Evolutionary conservation across 2,329 filamentous ascomycete species (phyloP).

Genomic region (Hypoxylon sp.): DNA sequence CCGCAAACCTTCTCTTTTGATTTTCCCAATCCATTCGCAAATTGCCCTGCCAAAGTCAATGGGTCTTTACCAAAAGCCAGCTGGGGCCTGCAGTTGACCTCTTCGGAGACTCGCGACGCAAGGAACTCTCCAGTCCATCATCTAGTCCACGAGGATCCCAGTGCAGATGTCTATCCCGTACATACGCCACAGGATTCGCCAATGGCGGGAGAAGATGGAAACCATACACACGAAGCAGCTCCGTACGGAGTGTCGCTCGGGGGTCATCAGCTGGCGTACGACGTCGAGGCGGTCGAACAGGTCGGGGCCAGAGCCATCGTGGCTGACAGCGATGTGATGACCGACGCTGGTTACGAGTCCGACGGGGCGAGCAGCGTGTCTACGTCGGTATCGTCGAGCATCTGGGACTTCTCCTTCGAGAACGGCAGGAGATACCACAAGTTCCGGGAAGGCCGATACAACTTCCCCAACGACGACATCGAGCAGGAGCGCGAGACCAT

Average conservation of each 20-base stretch:
- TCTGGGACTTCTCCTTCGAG: slow-evolving; percentile 53
- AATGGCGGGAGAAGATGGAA: slow-evolving; percentile 17
- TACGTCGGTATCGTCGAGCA: slow-evolving; percentile 47
- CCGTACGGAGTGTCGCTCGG: background rate
- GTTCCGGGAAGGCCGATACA: slow-evolving; percentile 50
- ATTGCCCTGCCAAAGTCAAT: slow-evolving; percentile 7
- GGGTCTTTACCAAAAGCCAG: slow-evolving; percentile 16
- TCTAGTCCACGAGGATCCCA: slow-evolving; percentile 4
- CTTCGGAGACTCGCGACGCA: slow-evolving; percentile 9
- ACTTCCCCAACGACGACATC: slow-evolving; percentile 53
- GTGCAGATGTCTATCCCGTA: slow-evolving; percentile 24
- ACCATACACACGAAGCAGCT: background rate
- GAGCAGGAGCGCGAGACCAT: slow-evolving; percentile 54
- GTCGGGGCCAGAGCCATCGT: slow-evolving; percentile 15
- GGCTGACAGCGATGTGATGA: slow-evolving; percentile 12
- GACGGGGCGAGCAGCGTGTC: slow-evolving; percentile 34
- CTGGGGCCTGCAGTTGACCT: slow-evolving; percentile 15
- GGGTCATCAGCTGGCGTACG: slow-evolving; percentile 12
- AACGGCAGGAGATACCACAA: slow-evolving; percentile 54
- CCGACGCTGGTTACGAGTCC: slow-evolving; percentile 38
- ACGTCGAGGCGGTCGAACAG: slow-evolving; percentile 23
- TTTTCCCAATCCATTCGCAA: slow-evolving; percentile 2
- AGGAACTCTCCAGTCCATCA: slow-evolving; percentile 2
- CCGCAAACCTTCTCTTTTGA: slow-evolving; percentile 9
- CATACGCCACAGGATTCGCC: slow-evolving; percentile 5